Base-by-base conservation (phyloP, 2,329 filamentous ascomycete species). In the Arthroderma sp. region DNA sequence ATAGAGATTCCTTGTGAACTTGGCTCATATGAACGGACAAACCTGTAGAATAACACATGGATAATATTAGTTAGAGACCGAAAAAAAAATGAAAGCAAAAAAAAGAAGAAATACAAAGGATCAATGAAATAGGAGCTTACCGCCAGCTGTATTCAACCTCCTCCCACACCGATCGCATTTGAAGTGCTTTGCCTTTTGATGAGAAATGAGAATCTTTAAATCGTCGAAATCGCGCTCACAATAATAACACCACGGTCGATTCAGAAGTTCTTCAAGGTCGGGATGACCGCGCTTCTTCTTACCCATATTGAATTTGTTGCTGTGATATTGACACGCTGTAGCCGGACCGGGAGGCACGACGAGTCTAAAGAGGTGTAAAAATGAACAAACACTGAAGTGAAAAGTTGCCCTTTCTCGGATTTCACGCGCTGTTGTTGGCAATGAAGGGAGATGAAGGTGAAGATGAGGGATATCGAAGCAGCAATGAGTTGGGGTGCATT, bases 131-230 rank as follows among this genome's bases (percentile, higher is more conserved):
- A 10, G 29, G 22, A 30, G 62, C 76, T 59, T 65, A 93, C 87
- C 91, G 75, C 91, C 91, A 36, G 88, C 88, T 1, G 91, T 98
- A 61, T 94, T 95, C 45, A 98, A 68, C 53, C 88, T 76, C 52
- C 91, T 79, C 43, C 81, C 81, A 63, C 91, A 98, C 68, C 82
- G 73, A 56, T 94, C 85, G 68, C 91, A 98, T 66, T 94, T 95
- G 74, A 94, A 96, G 65, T 98, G 91, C 67, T 96, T 96, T n/a
- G 89, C 88, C 63, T 95, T 96, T 61, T 96, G 91, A 64, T 98
- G 91, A 47, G 85, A 88, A 55, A 94, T 93, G 52, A 98, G 79
- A 55, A 96, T 87, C 71, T 94, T 95, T 39, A 94, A 66, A 63
- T 98, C 91, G 64, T 96, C 88, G 62, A 96, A 98, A 67, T 96